Evolutionary conservation across 2,329 filamentous ascomycete species (phyloP).

Genomic region (Claviceps arundinis): DNA sequence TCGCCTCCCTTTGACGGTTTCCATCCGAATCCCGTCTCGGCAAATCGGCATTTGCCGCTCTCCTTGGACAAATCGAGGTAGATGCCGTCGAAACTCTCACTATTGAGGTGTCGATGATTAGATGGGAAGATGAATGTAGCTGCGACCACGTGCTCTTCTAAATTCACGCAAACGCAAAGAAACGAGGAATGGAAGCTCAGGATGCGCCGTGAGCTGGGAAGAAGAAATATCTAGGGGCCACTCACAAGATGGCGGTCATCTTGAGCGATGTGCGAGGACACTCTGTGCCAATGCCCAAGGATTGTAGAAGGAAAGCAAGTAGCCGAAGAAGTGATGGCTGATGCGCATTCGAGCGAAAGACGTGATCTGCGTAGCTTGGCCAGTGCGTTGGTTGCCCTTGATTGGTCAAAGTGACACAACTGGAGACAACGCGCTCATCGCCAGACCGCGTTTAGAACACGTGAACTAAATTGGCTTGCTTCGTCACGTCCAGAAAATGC

Average conservation of each 20-base stretch:
- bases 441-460: neutral
- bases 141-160: neutral
- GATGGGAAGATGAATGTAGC: neutral
- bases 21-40: conserved; percentile 91
- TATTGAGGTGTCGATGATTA: conserved; percentile 14
- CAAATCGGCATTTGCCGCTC: conserved; percentile 84
- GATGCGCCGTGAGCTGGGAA: neutral
- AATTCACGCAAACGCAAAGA: neutral
- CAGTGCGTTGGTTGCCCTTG: neutral
- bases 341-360: neutral
- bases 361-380: neutral
- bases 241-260: conserved; percentile 26
- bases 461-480: conserved; percentile 3
- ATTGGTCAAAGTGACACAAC: neutral
- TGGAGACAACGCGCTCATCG: conserved; percentile 1
- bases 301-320: neutral
- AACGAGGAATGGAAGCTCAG: neutral
- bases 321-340: neutral
- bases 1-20: conserved; percentile 78
- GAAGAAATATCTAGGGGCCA: neutral
- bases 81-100: conserved; percentile 94
- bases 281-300: neutral
- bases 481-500: neutral
- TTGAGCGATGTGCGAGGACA: conserved; percentile 7
- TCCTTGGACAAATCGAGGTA: conserved; percentile 91